Evolutionary conservation across 306 rosid genomes (phyloP).

Genomic region (Quercus suber): DNA sequence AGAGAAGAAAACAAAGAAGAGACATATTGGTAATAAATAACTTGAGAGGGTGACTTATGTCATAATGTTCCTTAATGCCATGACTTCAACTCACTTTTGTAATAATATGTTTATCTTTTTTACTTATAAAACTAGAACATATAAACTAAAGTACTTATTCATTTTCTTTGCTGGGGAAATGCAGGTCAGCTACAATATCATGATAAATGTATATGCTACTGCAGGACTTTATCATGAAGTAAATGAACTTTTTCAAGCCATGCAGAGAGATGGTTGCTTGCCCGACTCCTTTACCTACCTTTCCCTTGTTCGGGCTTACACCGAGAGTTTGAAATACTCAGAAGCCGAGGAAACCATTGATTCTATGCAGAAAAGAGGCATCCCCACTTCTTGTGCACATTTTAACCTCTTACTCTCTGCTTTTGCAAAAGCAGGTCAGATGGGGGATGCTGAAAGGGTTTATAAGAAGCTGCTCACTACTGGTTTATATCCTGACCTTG

Average conservation of each 20-base stretch:
- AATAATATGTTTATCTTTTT: no score
- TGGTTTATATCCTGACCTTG: slow-evolving; percentile 62
- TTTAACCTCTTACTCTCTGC: slow-evolving; percentile 63
- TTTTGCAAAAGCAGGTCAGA: slow-evolving; percentile 55
- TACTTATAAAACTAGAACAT: background rate
- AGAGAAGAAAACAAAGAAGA: background rate
- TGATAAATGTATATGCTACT: slow-evolving; percentile 75
- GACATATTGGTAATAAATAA: background rate
- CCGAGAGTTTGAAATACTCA: slow-evolving; percentile 51
- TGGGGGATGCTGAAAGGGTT: slow-evolving; percentile 70
- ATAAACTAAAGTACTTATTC: slow-evolving; percentile 16
- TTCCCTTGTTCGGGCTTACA: slow-evolving; percentile 67
- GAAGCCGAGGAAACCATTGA: slow-evolving; percentile 65
- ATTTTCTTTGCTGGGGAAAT: slow-evolving; percentile 27
- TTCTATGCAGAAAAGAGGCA: slow-evolving; percentile 56
- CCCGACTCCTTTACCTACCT: slow-evolving; percentile 79
- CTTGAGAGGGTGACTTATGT: background rate
- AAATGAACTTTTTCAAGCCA: slow-evolving; percentile 56
- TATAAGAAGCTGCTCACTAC: slow-evolving; percentile 40
- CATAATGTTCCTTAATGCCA: background rate
- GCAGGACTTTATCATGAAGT: slow-evolving; percentile 66
- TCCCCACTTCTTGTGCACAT: slow-evolving; percentile 68
- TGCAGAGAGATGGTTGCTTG: slow-evolving; percentile 55
- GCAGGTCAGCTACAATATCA: slow-evolving; percentile 89
- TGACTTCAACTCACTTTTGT: background rate